Conservation (phyloP, 768 basidiomycete genomes). For the Candolleomyces aberdarensis region DNA sequence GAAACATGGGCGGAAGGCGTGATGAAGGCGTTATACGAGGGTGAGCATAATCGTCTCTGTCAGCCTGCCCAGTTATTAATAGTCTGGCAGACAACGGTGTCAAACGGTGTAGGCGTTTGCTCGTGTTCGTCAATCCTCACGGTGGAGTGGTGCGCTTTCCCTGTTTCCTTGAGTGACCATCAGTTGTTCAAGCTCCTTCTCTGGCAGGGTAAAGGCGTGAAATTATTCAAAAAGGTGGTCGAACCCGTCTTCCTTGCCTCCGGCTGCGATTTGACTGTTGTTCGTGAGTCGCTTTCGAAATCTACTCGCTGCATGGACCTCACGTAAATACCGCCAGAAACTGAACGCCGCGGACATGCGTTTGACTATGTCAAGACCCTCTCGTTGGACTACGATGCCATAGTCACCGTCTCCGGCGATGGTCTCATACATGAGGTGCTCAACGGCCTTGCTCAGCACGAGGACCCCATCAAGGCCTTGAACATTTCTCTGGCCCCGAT, state of each 20-base stretch:
- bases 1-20: constrained; percentile 52
- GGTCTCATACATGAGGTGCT: constrained; percentile 80
- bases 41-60: constrained; percentile 30
- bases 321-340: constrained; percentile 41
- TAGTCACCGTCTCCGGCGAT: constrained; percentile 79
- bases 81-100: constrained; percentile 37
- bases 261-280: constrained; percentile 57
- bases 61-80: not conserved
- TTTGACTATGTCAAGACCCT: constrained; percentile 57
- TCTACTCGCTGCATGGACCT: not conserved
- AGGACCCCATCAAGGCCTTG: constrained; percentile 57
- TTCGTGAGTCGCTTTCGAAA: constrained; percentile 41
- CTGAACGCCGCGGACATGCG: constrained; percentile 62
- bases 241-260: constrained; percentile 74
- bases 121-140: constrained; percentile 75
- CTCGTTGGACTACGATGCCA: constrained; percentile 60
- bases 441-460: constrained; percentile 76
- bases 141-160: constrained; percentile 64
- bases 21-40: constrained; percentile 60
- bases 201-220: constrained; percentile 56
- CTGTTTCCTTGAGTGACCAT: not conserved
- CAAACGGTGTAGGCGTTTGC: constrained; percentile 53
- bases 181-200: not conserved
- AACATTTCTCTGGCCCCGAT: constrained; percentile 71
- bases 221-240: constrained; percentile 53